These are phyloP conservation scores for Gonium pectorale DNA, from an alignment of 139 green algal genomes.

Conservation along the genomic window DNA sequence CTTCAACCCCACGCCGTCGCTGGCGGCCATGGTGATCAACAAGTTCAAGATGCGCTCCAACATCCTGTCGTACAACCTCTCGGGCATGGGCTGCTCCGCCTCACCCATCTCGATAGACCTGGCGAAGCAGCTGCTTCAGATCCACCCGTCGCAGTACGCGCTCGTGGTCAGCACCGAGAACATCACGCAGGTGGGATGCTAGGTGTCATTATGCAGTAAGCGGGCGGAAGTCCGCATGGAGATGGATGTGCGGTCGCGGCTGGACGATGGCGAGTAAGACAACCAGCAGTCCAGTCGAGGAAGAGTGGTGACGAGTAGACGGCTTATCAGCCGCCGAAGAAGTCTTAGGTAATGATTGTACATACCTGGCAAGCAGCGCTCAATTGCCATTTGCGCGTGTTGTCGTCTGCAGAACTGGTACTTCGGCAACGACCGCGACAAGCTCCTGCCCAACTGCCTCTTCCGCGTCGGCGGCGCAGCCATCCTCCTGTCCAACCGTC, in stretches of 20 bases:
- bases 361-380: too few species aligned
- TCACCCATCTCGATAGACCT: constrained; percentile 83
- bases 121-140: constrained; percentile 91
- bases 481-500: constrained; percentile 93
- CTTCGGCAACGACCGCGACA: constrained; percentile 87
- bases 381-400: not conserved
- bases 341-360: too few species aligned
- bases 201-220: too few species aligned
- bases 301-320: too few species aligned
- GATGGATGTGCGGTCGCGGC: too few species aligned
- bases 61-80: constrained; percentile 95
- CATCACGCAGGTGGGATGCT: constrained; percentile 89
- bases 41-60: constrained; percentile 94
- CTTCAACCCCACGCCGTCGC: constrained; percentile 96
- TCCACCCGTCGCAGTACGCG: constrained; percentile 78
- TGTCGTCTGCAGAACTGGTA: constrained; percentile 83
- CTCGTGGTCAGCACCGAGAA: constrained; percentile 97
- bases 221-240: too few species aligned
- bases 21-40: constrained; percentile 97
- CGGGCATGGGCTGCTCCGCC: constrained; percentile 87
- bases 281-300: too few species aligned
- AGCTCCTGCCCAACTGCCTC: constrained; percentile 98
- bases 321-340: too few species aligned
- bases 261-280: too few species aligned
- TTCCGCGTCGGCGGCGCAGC: constrained; percentile 95